Conservation (phyloP, 345 rosid species). For the Eucalyptus albens region DNA sequence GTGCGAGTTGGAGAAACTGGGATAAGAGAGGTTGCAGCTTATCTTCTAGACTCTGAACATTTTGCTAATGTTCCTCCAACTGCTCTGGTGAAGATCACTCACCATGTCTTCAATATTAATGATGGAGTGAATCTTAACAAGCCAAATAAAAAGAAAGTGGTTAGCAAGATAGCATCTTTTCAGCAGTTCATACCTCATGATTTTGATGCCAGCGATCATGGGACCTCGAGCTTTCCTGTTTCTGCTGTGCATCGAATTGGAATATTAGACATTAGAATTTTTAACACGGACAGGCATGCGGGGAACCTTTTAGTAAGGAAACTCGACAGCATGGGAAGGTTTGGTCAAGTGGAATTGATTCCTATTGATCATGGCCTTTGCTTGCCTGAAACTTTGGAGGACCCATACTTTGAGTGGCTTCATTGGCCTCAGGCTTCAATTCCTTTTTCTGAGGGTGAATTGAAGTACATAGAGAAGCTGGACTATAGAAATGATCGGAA, state of each 20-base stretch:
- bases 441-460: conserved; percentile 94
- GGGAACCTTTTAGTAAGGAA: conserved; percentile 92
- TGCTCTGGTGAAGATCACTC: conserved; percentile 90
- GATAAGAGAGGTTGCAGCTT: conserved; percentile 94
- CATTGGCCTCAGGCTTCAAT: conserved; percentile 99
- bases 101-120: conserved; percentile 75
- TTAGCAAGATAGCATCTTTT: conserved; percentile 94
- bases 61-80: conserved; percentile 96
- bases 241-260: conserved; percentile 86
- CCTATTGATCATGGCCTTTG: conserved; percentile 99
- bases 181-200: conserved; percentile 91
- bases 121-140: conserved; percentile 64
- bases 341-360: conserved; percentile 80
- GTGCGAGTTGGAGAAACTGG: conserved; percentile 98
- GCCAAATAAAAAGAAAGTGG: conserved; percentile 43
- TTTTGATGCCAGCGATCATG: conserved; percentile 92
- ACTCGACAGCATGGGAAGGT: conserved; percentile 52
- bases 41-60: conserved; percentile 73
- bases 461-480: conserved; percentile 63
- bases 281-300: conserved; percentile 94
- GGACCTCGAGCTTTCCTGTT: conserved; percentile 93
- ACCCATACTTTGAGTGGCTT: conserved; percentile 99
- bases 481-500: conserved; percentile 56
- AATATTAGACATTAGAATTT: conserved; percentile 74
- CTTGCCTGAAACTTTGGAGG: conserved; percentile 92